phyloP scores from a whole-genome alignment of 306 rosid genomes.

The Glycyrrhiza uralensis region DNA sequence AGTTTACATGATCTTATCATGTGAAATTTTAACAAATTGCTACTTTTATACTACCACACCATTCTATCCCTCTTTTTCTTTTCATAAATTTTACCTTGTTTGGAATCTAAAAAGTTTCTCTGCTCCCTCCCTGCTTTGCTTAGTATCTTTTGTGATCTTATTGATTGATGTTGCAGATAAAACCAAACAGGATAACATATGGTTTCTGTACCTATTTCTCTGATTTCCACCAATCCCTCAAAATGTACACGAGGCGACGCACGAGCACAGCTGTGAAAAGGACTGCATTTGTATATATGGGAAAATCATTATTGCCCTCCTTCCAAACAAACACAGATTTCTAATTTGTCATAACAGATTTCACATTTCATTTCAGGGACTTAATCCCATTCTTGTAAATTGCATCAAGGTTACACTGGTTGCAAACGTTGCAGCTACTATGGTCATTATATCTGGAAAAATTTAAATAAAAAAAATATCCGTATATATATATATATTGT shows the following conservation, averaged over 20 bases:
- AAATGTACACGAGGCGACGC: constrained; percentile 34
- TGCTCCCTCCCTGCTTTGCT: background rate
- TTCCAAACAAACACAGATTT: background rate
- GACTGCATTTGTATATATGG: constrained; percentile 22
- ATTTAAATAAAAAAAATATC: no score
- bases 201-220: constrained; percentile 9
- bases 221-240: constrained; percentile 21
- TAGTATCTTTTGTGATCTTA: background rate
- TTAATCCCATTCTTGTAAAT: no score
- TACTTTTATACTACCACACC: no score
- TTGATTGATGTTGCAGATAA: background rate
- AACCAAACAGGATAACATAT: constrained; percentile 13
- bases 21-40: no score
- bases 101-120: background rate
- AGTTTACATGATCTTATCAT: no score
- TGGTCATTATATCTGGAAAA: no score
- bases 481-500: no score
- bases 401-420: no score
- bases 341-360: background rate
- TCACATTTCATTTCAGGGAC: background rate
- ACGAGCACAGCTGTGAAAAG: constrained; percentile 42
- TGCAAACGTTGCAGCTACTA: no score
- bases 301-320: constrained; percentile 18
- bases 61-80: no score
- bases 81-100: no score